Evolutionary conservation across 2,329 filamentous ascomycete species (phyloP), one percentile per base, ranked within the genome.

Genomic region (Fusarium falciforme): DNA sequence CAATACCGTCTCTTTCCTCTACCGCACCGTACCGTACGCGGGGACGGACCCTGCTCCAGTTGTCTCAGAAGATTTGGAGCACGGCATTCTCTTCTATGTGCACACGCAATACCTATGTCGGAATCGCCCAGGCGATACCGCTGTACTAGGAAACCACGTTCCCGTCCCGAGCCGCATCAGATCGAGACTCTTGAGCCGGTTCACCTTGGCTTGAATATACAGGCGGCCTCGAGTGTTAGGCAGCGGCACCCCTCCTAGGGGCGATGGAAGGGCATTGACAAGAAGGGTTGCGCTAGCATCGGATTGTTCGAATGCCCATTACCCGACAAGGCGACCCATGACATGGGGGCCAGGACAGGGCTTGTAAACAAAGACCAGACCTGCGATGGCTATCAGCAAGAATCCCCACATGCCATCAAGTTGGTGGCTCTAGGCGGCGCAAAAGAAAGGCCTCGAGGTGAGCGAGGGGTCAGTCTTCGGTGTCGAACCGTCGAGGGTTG

Each of bases 261-360:
- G 47, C 27, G 47, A n/a, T 49, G 27, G 20, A 33, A 22, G 49
- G 68, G 38, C 58, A 61, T 38, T 44, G 35, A 52, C 27, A 54
- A 36, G 42, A 31, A 40, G 31, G 14, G 42, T 54, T 44, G 54
- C 55, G 58, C 36, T 29, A 66, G 29, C 31, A 68, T 72, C 47
- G 54, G 54, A 64, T 62, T 61, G 31, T 63, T 36, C 60, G 33
- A n/a, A 60, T 57, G 42, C 64, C 61, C 61, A 67, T 66, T 31
- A 47, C 44, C 33, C 27, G 22, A 35, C 22, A 47, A 27, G 27
- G 31, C 52, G 25, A 47, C 16, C 52, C 44, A 58, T 35, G 42
- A 27, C 36, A 58, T 38, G 16, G 8, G 47, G 38, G 38, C 27
- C 20, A 58, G 40, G 17, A 69, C 35, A 36, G 31, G 47, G 33